These are phyloP conservation scores for Dioscorea alata DNA, from an alignment of 106 monocot species.

Conservation along the genomic window DNA sequence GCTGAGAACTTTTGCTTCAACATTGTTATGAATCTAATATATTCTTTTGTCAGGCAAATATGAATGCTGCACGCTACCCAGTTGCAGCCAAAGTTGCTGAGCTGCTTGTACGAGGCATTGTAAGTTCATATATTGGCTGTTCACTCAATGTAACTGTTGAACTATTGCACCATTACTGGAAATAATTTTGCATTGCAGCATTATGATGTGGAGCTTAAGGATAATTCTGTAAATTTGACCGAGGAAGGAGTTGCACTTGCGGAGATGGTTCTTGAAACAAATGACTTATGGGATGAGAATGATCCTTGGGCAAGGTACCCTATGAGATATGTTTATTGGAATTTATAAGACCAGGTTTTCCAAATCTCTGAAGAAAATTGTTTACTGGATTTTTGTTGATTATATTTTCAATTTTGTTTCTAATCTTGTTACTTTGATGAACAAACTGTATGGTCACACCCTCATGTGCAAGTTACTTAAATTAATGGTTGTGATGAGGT, in stretches of 20 bases:
- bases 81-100: constrained; percentile 97
- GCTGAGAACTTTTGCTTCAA: too few species aligned
- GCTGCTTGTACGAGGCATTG: constrained; percentile 67
- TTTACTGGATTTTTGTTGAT: too few species aligned
- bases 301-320: constrained; percentile 97
- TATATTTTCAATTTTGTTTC: too few species aligned
- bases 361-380: too few species aligned
- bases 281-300: constrained; percentile 99
- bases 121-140: constrained; percentile 30
- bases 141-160: background rate
- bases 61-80: constrained; percentile 91
- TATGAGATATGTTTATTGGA: constrained; percentile 2
- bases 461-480: too few species aligned
- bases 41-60: constrained; percentile 56
- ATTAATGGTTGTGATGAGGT: too few species aligned
- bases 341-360: too few species aligned
- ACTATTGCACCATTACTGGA: background rate
- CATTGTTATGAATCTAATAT: background rate
- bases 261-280: constrained; percentile 88
- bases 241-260: constrained; percentile 91
- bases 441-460: too few species aligned
- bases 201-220: constrained; percentile 90
- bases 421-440: too few species aligned
- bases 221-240: constrained; percentile 85
- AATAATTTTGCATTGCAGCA: constrained; percentile 46